Evolutionary conservation across 1,284 basidiomycete species (phyloP), one percentile per base, ranked within the genome.

Genomic region (Xanthoconium separans): DNA sequence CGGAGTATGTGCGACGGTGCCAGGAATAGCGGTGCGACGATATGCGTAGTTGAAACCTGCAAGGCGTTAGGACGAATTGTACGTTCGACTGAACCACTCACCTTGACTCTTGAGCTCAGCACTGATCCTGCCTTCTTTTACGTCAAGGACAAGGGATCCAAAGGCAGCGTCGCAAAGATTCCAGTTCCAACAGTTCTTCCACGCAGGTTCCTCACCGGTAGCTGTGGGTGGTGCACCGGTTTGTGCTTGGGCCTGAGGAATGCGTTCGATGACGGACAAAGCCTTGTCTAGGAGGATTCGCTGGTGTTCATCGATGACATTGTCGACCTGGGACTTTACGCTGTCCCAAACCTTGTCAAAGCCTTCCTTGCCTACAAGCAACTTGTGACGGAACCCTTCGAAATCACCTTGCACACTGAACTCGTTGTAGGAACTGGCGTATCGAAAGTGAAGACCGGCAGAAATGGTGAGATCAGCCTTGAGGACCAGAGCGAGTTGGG

Each of bases 101-200:
- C 95, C 96, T 78, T 95, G 92, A 64, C 89, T 91, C 72, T 91
- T 94, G 61, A 95, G 81, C 70, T 98, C 95, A 0, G 91, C 89
- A 56, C 91, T 93, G 42, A 99, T 85, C 42, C 96, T 80, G 2
- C 95, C 95, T 57, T 98, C 95, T 61, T 87, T 88, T 63, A 99
- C 77, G 60, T 96, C 93, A 44, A 99, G 76, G 1, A 98, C 76
- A 40, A 99, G 80, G 16, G 84, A 86, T 2, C 96, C 97, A 61
- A 91, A 96, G 1, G 92, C 89, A 9, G 95, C 96, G 66, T 99
- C 96, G 55, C 95, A 94, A 40, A 97, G 74, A 65, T 96, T 95
- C 95, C 95, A 98, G 72, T 98, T 95, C 96, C 96, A 99, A 65
- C 91, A 94, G 71, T 95, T 98, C 75, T 94, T 98, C 96, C 95